Conservation (phyloP, 768 basidiomycete genomes). For the Suillus ampliporus region DNA sequence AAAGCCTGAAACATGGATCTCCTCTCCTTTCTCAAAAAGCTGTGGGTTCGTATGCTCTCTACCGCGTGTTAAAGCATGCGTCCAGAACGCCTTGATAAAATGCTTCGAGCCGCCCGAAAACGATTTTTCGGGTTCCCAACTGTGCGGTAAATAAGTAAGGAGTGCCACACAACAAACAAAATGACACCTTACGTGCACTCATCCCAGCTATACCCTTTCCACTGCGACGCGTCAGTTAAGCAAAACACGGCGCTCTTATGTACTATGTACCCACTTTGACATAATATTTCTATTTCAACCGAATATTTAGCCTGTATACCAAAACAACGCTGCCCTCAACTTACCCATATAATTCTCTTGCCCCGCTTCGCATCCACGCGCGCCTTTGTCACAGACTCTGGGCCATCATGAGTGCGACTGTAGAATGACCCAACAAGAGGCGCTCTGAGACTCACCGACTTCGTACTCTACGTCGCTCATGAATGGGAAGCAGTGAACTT, state of each 20-base stretch:
- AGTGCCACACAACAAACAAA: constrained; percentile 1
- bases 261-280: constrained; percentile 54
- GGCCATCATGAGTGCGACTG: background rate
- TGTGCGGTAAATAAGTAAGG: constrained; percentile 32
- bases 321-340: constrained; percentile 4
- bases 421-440: constrained; percentile 8
- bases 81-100: constrained; percentile 48
- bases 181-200: constrained; percentile 60
- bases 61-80: constrained; percentile 35
- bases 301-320: background rate
- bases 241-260: background rate
- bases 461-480: constrained; percentile 62
- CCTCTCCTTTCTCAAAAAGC: constrained; percentile 59
- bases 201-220: constrained; percentile 61
- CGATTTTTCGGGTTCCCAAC: constrained; percentile 72
- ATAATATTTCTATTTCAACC: constrained; percentile 51
- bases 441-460: constrained; percentile 57
- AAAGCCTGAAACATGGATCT: constrained; percentile 59
- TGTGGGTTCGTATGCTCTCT: constrained; percentile 56
- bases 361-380: constrained; percentile 52
- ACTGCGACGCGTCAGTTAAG: constrained; percentile 42
- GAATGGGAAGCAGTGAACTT: constrained; percentile 20
- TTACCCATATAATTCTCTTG: constrained; percentile 58
- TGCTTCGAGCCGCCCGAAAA: constrained; percentile 62
- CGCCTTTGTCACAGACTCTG: constrained; percentile 62